A percentile compares a stretch with the other conserved stretches of the same genome.
phyloP scores from a whole-genome alignment of 495 filamentous ascomycete genomes.

The Thozetella sp. region DNA sequence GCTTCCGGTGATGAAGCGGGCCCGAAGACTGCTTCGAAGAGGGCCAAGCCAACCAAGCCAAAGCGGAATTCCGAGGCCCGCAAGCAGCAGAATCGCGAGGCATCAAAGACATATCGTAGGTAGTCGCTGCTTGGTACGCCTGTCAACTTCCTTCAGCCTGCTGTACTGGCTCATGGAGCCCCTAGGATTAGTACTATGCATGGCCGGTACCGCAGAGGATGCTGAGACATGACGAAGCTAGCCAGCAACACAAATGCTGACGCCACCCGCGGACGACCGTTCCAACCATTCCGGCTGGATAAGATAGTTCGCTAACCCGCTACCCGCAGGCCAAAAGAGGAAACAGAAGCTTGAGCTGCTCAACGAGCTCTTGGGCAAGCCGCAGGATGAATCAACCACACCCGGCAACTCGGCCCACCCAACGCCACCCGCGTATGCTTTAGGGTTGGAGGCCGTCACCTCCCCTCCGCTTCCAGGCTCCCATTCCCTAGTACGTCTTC shows the following conservation, averaged over 20 bases:
- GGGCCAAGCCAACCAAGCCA: not conserved
- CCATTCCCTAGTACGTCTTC: not conserved
- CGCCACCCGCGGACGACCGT: conserved; percentile 2
- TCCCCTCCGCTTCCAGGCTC: not conserved
- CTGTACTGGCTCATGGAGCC: too few relatives aligned
- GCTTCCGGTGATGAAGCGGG: not conserved
- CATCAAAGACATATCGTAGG: not conserved
- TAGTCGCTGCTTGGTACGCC: too few relatives aligned
- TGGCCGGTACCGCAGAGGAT: too few relatives aligned
- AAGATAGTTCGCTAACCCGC: too few relatives aligned
- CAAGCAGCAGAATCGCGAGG: not conserved
- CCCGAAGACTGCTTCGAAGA: not conserved
- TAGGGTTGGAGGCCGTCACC: not conserved
- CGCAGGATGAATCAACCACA: not conserved
- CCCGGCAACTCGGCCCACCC: not conserved
- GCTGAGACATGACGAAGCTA: too few relatives aligned
- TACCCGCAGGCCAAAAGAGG: conserved; percentile 28
- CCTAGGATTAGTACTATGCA: too few relatives aligned
- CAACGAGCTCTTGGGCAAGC: conserved; percentile 21
- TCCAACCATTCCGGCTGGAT: too few relatives aligned
- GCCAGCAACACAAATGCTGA: conserved; percentile 18
- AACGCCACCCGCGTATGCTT: not conserved
- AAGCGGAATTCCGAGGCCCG: not conserved
- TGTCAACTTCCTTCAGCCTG: too few relatives aligned
- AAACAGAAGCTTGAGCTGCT: conserved; percentile 34